A percentile compares a stretch with the other conserved stretches of the same genome.
Evolutionary conservation across 2,329 filamentous ascomycete genomes (phyloP).

Genomic region (Zasmidium citrigriseum): DNA sequence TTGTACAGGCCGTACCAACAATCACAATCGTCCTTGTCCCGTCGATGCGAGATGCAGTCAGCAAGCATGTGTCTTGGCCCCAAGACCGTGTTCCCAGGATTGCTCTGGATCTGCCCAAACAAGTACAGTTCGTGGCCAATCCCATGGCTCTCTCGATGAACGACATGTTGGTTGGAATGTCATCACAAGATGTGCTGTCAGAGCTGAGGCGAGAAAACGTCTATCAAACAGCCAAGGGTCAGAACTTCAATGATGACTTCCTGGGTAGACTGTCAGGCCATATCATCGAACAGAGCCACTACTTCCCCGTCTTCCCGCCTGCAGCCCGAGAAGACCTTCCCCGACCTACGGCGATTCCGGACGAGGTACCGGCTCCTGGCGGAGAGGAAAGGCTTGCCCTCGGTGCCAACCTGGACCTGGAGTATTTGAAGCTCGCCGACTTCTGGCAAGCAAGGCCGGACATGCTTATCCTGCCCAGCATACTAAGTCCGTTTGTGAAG

Average conservation of each 20-base stretch:
- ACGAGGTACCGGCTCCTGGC: conserved; percentile 37
- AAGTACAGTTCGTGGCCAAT: conserved; percentile 78
- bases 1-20: conserved; percentile 69
- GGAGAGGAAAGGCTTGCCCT: conserved; percentile 57
- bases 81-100: conserved; percentile 69
- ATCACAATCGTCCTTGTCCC: conserved; percentile 83
- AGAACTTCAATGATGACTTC: conserved; percentile 63
- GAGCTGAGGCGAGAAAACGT: conserved; percentile 62
- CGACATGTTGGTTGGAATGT: conserved; percentile 79
- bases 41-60: conserved; percentile 77
- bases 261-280: conserved; percentile 73
- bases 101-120: conserved; percentile 76
- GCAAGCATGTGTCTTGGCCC: conserved; percentile 85
- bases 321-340: conserved; percentile 67
- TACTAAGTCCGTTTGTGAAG: conserved; percentile 83
- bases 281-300: conserved; percentile 86
- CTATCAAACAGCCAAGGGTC: conserved; percentile 79
- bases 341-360: conserved; percentile 51
- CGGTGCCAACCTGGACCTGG: conserved; percentile 78
- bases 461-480: conserved; percentile 78
- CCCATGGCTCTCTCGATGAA: conserved; percentile 89
- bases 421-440: conserved; percentile 85
- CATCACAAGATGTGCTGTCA: conserved; percentile 79
- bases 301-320: conserved; percentile 85
- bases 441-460: conserved; percentile 87